phyloP scores from a whole-genome alignment of 495 filamentous ascomycete species.

The Penicillium ochrochloron region DNA sequence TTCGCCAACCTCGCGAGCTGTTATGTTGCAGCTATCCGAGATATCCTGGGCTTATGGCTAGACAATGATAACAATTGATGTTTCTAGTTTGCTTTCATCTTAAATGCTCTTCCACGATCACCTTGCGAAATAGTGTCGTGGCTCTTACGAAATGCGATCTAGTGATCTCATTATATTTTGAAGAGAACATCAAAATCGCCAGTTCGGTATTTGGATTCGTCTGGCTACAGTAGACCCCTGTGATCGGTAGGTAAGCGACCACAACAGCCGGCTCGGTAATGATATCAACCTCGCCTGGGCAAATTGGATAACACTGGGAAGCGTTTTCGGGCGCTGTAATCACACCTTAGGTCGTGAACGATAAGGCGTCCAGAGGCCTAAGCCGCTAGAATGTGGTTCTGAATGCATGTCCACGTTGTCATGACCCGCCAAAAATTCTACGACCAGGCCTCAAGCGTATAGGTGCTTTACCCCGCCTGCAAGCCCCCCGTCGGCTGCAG shows the following conservation, averaged over 20 bases:
- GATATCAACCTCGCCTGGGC: neutral
- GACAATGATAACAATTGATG: neutral
- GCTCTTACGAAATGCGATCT: neutral
- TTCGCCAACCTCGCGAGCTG: neutral
- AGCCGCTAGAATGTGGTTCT: neutral
- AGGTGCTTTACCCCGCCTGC: constrained; percentile 2
- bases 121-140: neutral
- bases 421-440: neutral
- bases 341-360: neutral
- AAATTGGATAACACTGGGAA: neutral
- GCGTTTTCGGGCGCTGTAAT: neutral
- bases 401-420: constrained; percentile 4
- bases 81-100: neutral
- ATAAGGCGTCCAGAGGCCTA: neutral
- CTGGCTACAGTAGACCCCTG: neutral
- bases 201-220: too few relatives aligned
- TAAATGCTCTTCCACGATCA: too few relatives aligned
- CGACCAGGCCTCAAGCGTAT: neutral
- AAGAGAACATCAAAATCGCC: neutral
- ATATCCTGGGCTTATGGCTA: neutral
- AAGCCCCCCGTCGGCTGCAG: neutral
- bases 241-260: neutral
- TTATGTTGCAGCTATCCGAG: neutral
- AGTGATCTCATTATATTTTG: neutral
- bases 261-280: neutral